Percentiles rank a stretch among this genome's conserved stretches.
Evolutionary conservation across 805 yeast genomes (phyloP).

Genomic region (Tetrapisispora phaffii): DNA sequence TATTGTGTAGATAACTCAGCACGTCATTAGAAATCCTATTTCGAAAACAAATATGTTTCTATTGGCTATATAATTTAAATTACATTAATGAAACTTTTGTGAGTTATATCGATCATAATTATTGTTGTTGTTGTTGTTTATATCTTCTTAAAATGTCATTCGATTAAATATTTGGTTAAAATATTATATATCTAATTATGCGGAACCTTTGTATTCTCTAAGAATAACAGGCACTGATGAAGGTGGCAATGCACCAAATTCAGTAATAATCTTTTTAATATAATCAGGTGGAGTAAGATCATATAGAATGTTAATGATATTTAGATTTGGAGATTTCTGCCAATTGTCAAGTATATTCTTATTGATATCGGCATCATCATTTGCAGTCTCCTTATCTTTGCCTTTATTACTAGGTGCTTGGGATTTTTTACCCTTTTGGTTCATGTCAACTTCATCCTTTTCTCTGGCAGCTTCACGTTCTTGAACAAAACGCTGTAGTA

Average conservation of each 20-base stretch:
- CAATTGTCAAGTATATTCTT: slow-evolving; percentile 47
- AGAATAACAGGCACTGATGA: slow-evolving; percentile 96
- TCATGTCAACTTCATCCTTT: slow-evolving; percentile 19
- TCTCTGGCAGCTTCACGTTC: slow-evolving; percentile 27
- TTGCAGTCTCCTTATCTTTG: slow-evolving; percentile 7
- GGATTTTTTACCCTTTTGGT: slow-evolving; percentile 19
- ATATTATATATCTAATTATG: slow-evolving; percentile 11
- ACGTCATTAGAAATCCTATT: neutral
- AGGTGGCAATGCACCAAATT: slow-evolving; percentile 92
- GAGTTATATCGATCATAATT: no score
- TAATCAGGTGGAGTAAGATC: slow-evolving; percentile 92
- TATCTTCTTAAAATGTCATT: neutral
- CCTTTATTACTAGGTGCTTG: slow-evolving; percentile 13
- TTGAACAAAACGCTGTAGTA: slow-evolving; percentile 54
- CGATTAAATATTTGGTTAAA: neutral
- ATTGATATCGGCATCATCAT: slow-evolving; percentile 20
- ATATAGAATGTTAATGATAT: slow-evolving; percentile 75
- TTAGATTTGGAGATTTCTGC: slow-evolving; percentile 53
- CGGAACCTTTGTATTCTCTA: slow-evolving; percentile 68
- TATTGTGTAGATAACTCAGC: neutral
- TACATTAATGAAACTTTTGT: no score
- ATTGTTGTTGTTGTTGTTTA: neutral
- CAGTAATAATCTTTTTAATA: slow-evolving; percentile 90
- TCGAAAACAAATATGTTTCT: neutral
- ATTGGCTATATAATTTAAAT: neutral